Percentiles rank a stretch among this genome's conserved stretches.
Evolutionary conservation across 1,284 basidiomycete genomes (phyloP).

Genomic region (Trametes polyzona): DNA sequence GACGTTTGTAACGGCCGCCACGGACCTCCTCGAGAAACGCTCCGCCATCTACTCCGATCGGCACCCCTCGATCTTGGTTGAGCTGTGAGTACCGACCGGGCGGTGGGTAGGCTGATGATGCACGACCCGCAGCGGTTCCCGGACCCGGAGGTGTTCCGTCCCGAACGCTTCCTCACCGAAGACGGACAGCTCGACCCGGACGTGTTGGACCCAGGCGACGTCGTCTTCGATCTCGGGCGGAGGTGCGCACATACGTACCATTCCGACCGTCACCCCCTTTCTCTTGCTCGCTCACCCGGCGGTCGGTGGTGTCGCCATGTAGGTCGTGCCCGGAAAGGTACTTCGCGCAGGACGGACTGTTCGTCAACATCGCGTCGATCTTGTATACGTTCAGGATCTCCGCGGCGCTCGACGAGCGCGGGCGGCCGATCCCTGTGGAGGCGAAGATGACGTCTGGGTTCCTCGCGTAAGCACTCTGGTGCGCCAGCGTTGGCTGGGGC

Average conservation of each 20-base stretch:
- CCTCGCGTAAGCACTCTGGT: neutral
- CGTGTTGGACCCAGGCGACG: slow-evolving; percentile 10
- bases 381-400: slow-evolving; percentile 11
- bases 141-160: slow-evolving; percentile 23
- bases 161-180: slow-evolving; percentile 24
- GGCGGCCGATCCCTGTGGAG: neutral
- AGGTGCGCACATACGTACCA: slow-evolving; percentile 11
- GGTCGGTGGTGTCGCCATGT: no score
- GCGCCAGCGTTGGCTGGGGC: no score
- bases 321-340: slow-evolving; percentile 20
- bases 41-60: slow-evolving; percentile 9
- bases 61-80: neutral
- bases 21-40: slow-evolving; percentile 7
- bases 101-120: slow-evolving; percentile 13
- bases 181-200: slow-evolving; percentile 15
- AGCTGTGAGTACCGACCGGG: neutral
- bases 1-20: neutral
- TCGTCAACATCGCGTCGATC: slow-evolving; percentile 3
- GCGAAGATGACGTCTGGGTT: neutral
- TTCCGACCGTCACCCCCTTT: neutral
- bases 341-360: slow-evolving; percentile 16
- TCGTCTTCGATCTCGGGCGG: slow-evolving; percentile 30
- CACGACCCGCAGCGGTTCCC: slow-evolving; percentile 17
- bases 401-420: neutral
- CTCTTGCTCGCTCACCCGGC: neutral